Conservation (phyloP, 2,329 filamentous ascomycete genomes). For the Geosmithia putterillii region DNA sequence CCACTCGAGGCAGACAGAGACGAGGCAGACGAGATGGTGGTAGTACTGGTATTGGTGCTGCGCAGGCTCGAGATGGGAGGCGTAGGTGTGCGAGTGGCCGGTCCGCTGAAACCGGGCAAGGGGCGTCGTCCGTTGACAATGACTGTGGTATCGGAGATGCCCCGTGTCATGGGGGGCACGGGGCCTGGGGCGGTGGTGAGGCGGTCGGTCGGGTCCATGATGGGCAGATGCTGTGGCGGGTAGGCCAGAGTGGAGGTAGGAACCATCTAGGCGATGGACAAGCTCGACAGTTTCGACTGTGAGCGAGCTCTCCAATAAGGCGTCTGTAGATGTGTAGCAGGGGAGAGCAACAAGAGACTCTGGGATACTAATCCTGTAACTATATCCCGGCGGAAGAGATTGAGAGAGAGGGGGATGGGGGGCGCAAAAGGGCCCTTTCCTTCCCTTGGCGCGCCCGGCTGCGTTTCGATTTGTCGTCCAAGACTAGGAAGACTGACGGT, state of each 20-base stretch:
- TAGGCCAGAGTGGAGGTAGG: background rate
- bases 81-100: constrained; percentile 17
- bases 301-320: background rate
- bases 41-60: constrained; percentile 11
- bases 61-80: constrained; percentile 35
- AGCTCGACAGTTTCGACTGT: background rate
- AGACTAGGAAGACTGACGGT: background rate
- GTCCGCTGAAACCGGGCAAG: constrained; percentile 26
- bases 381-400: too few species aligned
- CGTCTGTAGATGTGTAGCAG: too few species aligned
- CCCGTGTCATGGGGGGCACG: constrained; percentile 10
- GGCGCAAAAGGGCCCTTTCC: background rate
- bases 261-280: background rate
- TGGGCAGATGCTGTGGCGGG: background rate
- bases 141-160: constrained; percentile 25
- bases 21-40: constrained; percentile 28
- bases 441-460: background rate
- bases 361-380: too few species aligned
- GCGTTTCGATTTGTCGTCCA: background rate
- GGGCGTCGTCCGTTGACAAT: constrained; percentile 17
- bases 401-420: background rate
- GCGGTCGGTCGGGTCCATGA: constrained; percentile 3
- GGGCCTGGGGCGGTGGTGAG: background rate
- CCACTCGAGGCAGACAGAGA: constrained; percentile 36
- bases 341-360: background rate